Evolutionary conservation across 2,329 filamentous ascomycete genomes (phyloP), one percentile per base, ranked within the genome.

Genomic region (Pseudogymnoascus sp.): DNA sequence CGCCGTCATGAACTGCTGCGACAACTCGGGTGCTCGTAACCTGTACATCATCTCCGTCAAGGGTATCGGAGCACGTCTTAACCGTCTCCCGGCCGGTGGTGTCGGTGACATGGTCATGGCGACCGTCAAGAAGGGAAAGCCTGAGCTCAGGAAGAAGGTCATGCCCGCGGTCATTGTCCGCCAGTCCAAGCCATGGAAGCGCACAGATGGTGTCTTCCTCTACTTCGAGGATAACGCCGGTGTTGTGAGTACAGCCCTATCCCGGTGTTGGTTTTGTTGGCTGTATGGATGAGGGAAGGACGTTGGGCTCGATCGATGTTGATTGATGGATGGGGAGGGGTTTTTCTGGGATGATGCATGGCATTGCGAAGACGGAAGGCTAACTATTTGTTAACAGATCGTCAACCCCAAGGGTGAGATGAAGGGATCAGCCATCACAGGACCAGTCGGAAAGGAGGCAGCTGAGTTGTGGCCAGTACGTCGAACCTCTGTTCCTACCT

Each of bases 381-480:
- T 82, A 71, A 83, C 73, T 21, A 15, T 1, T 17, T 40, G 61
- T 56, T 33, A 62, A 63, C 76, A 95, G 90, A 99, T 99, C 77
- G 95, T 99, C 86, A 99, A 99, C 87, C 92, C 93, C 82, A 99
- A 99, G 90, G 95, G 95, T 83, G 95, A 99, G 85, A 99, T 99
- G 95, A 99, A 99, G 90, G 95, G 95, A 78, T 97, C 92, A 71
- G 95, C 95, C 80, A 99, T 99, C 80, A 99, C 95, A 74, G 95
- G 95, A 74, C 95, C 95, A 75, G 93, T 99, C 77, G 95, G 93
- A 81, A 99, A 99, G 89, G 95, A 99, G 85, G 95, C 95, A 79
- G 95, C 95, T 80, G 95, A 99, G 85, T 87, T 99, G 76, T 99
- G 95, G 95, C 95, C 95, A 79, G 91, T 93, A 85, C 82, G 89